Evolutionary conservation across 2,329 filamentous ascomycete genomes (phyloP), one percentile per base, ranked within the genome.

Genomic region (Emergomyces orientalis): DNA sequence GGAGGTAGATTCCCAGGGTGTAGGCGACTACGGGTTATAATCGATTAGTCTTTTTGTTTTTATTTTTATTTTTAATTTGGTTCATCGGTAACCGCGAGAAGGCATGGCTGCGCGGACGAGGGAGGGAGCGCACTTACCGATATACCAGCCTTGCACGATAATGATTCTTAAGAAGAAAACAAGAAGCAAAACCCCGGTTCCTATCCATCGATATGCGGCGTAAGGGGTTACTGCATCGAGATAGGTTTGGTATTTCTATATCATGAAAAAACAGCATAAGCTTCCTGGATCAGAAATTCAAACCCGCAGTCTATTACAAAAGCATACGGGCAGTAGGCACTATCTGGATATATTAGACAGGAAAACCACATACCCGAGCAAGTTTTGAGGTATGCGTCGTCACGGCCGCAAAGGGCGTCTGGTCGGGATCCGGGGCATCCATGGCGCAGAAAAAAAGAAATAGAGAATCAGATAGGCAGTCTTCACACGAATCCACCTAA

Each of bases 61-160:
- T 49, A 4, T 9, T 11, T 47, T n/a, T 4, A 25, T 49, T n/a
- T 22, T n/a, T 13, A 5, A 8, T 49, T 27, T 1, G n/a, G n/a
- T n/a, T n/a, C n/a, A 7, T 7, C 3, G 32, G 3, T 32, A 32
- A 3, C 32, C 7, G 32, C 41, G 5, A 27, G 37, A 34, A 3
- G 30, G 30, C 22, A 13, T 17, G 13, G 11, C 25, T 22, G 45
- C 45, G 47, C 47, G 17, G 30, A 60, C 39, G 47, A 37, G 22
- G 59, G 58, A 4, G 56, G 34, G 34, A 27, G 32, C 6, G 54
- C 27, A 65, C 80, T 67, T 82, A 96, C 91, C 91, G 69, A 99
- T 97, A 76, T 99, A 99, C 94, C 94, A 99, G 78, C 94, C 94
- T 80, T 97, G 91, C 64, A 91, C 91, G 59, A 96, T 67, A 68